Evolutionary conservation across 192 early-diverging fungal genomes (phyloP).

Genomic region (Coemansia sp.): DNA sequence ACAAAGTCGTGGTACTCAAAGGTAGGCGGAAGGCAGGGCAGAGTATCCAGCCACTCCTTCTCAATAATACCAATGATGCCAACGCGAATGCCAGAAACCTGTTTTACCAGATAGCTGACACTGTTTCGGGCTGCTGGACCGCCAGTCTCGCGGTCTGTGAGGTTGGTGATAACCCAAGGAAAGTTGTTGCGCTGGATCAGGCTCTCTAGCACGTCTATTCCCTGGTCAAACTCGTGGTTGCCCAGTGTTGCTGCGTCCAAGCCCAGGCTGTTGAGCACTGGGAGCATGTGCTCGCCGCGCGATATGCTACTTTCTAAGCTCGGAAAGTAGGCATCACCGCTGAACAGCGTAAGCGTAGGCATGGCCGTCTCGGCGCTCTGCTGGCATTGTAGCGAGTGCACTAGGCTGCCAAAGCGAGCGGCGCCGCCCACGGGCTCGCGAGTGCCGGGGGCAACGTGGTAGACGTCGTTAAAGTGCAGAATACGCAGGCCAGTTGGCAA

Average conservation of each 20-base stretch:
- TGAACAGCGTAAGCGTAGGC: conserved; percentile 57
- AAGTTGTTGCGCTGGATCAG: conserved; percentile 58
- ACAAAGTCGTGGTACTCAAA: conserved; percentile 61
- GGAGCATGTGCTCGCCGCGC: conserved; percentile 62
- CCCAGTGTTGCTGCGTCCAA: conserved; percentile 62
- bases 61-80: conserved; percentile 70
- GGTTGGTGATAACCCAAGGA: conserved; percentile 71
- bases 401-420: conserved; percentile 54
- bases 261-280: conserved; percentile 57
- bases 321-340: conserved; percentile 67
- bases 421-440: conserved; percentile 64
- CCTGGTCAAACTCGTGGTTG: conserved; percentile 80
- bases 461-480: conserved; percentile 69
- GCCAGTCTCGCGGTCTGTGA: conserved; percentile 47
- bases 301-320: conserved; percentile 66
- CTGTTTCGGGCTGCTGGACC: conserved; percentile 28
- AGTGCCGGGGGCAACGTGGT: conserved; percentile 54
- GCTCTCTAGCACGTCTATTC: conserved; percentile 53
- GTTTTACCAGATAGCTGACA: conserved; percentile 50
- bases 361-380: background rate
- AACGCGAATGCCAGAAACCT: conserved; percentile 52
- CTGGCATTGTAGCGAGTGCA: conserved; percentile 37
- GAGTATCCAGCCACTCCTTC: conserved; percentile 68
- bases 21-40: conserved; percentile 58
- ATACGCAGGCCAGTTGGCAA: conserved; percentile 23